Evolutionary conservation across 768 basidiomycete species (phyloP), one percentile per base, ranked within the genome.

Genomic region (Holtermannia corniformis): DNA sequence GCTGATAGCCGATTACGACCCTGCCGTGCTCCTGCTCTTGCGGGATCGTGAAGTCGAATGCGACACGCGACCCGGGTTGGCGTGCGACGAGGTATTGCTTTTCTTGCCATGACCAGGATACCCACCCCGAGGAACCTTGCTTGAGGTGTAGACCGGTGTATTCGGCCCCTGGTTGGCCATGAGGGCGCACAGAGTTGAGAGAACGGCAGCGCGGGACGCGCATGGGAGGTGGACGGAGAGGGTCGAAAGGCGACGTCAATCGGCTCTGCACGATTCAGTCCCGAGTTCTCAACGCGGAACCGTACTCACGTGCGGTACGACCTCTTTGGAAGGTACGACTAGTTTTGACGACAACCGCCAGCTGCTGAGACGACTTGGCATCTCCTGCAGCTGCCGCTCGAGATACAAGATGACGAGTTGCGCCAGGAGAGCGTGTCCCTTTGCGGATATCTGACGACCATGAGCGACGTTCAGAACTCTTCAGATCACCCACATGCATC

Each of bases 31-130:
- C 4, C 51, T 7, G 7, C 16, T 16, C 58, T 21, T 25, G 27
- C 2, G 61, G 52, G 43, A 62, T 62, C 4, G 59, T 47, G 44
- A 72, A 55, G 2, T 59, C 59, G 51, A 59, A 64, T 3, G 58
- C 55, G n/a, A 68, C 60, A 3, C 37, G 49, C 14, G 66, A 54
- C 11, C 70, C 70, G 4, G 69, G 65, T 45, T 52, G 51, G 16
- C 51, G 47, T 1, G 69, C 62, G 11, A 63, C 53, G 49, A 70
- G 58, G 55, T 71, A 72, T 48, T 58, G 57, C 52, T 72, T 72
- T 45, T 72, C 71, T 27, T 58, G 53, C 63, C 63, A 67, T 3
- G 55, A 22, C 62, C 62, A 67, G 26, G 40, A 26, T 47, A 13
- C 61, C 64, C 64, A 65, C 26, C 64, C 64, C 4, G 55, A 40